Evolutionary conservation across 306 rosid species (phyloP), one percentile per base, ranked within the genome.

Genomic region (Dryas octopetala): DNA sequence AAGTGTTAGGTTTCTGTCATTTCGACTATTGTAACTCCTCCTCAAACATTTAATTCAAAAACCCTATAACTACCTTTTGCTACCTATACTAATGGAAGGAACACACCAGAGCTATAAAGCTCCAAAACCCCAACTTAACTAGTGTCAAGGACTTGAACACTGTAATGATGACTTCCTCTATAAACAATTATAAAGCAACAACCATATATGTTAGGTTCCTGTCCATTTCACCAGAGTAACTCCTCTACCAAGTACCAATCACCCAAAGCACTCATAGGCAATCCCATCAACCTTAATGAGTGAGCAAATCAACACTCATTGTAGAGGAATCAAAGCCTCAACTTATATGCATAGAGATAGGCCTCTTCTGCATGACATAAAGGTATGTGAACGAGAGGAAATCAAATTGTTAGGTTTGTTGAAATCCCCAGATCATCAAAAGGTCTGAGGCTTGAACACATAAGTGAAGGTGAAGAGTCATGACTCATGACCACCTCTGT

Each of bases 141-240:
- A 65, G 53, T 12, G 14, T 57, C 75, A 57, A 62, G 19, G 66
- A 58, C 65, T 7, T 19, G 59, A 59, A 47, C 57, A 45, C 48
- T 41, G 9, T 32, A 46, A 50, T 16, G 26, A 74, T 32, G 17
- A 48, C 70, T 15, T 62, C 16, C 50, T 48, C 16, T 9, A n/a
- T 38, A 12, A 44, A 13, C 57, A 63, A 40, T 19, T 52, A 40
- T 38, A 14, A 4, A 4, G 45, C 70, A 50, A 7, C 50, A 17
- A 17, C 26, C 53, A 15, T 7, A 13, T 64, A 38, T 12, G 16
- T 4, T 40, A 38, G 23, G 12, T 62, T 32, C 44, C 6, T 28
- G 4, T 61, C 45, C 66, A 32, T 32, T 32, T 32, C 38, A 32
- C 38, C 38, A 32, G 38, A 32, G 38, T 32, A 32, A 32, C 38